Conservation (phyloP, 371 early-diverging fungal species). For the Blastocladiella emersonii region DNA sequence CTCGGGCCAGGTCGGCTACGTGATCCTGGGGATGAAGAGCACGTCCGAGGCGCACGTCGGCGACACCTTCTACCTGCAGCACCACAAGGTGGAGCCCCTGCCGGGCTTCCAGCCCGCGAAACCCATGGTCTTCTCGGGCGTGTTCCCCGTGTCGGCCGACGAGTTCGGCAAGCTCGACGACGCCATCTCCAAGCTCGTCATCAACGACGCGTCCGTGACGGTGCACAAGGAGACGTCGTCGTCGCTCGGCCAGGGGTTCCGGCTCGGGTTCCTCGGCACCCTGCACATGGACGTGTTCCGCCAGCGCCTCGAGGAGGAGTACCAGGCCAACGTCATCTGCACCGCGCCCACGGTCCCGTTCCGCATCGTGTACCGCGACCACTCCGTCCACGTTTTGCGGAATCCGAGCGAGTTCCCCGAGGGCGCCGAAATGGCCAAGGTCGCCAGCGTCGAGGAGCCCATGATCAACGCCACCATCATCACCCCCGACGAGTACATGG, state of each 20-base stretch:
- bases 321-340: constrained; percentile 75
- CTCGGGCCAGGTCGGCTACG: constrained; percentile 93
- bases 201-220: constrained; percentile 87
- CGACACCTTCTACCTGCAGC: constrained; percentile 75
- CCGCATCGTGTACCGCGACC: constrained; percentile 44
- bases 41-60: constrained; percentile 89
- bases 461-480: constrained; percentile 84
- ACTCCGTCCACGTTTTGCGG: constrained; percentile 42
- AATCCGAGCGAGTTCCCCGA: constrained; percentile 92
- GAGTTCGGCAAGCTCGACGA: constrained; percentile 80
- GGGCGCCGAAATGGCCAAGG: constrained; percentile 44
- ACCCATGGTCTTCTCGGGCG: constrained; percentile 83
- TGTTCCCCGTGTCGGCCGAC: constrained; percentile 79
- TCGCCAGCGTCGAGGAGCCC: constrained; percentile 68
- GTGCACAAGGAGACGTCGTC: constrained; percentile 76
- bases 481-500: constrained; percentile 82
- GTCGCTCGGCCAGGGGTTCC: constrained; percentile 91
- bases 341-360: constrained; percentile 91
- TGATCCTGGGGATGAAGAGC: constrained; percentile 81
- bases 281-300: constrained; percentile 96
- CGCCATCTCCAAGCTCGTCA: constrained; percentile 74
- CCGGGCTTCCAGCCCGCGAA: constrained; percentile 89
- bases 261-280: constrained; percentile 85
- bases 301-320: constrained; percentile 89
- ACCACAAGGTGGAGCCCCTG: constrained; percentile 47